Evolutionary conservation across 768 basidiomycete genomes (phyloP), one percentile per base, ranked within the genome.

Genomic region (Gloeostereum incarnatum): DNA sequence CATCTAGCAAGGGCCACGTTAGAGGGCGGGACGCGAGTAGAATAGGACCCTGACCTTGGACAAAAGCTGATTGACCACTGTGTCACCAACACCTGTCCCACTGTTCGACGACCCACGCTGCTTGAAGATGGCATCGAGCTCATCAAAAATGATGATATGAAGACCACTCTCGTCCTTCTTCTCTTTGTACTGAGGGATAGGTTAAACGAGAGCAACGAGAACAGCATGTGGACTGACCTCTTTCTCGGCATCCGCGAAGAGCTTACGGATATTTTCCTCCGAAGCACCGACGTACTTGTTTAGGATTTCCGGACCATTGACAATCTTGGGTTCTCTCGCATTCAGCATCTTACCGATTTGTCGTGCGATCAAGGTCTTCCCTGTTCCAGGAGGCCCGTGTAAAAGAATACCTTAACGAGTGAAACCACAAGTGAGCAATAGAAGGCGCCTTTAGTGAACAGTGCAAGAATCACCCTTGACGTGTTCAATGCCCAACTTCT

Each of bases 341-440:
- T 99, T 99, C 41, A 98, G 68, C 90, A 99, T 97, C 61, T 96
- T 98, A 9, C 96, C 96, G 44, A 99, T 99, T 69, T 98, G 96
- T 25, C 96, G 72, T 2, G 96, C 96, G 65, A 99, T 89, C 11
- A 99, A 71, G 1, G 96, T 99, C 65, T 99, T 99, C 42, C 96
- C 96, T 6, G 96, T 98, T 53, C 96, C 96, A 1, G 96, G 96
- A 39, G 96, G 96, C 9, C 96, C 96, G 49, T 85, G 87, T 2
- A 99, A 73, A 35, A 99, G 72, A 38, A 99, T 90, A 69, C 89
- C 89, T 91, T 45, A 10, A 5, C 7, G 20, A 7, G 4, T 34
- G 4, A 34, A 32, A 7, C 3, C 38, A 6, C 25, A 17, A 33
- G 29, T 21, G n/a, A 32, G 19, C 35, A 27, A 20, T 14, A 26